phyloP scores from a whole-genome alignment of 345 rosid genomes.

The Anacardium occidentale region DNA sequence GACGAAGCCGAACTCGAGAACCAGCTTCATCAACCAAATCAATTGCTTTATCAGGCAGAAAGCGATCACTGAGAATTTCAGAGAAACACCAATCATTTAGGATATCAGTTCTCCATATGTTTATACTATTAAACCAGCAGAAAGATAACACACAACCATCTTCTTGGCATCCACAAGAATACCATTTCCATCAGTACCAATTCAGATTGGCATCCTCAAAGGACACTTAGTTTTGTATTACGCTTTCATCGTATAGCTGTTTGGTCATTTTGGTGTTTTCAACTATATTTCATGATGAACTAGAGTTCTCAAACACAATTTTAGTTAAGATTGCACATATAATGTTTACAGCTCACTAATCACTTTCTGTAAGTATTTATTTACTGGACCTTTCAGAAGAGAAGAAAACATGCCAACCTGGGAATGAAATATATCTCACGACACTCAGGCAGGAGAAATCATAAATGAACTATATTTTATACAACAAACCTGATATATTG shows the following conservation, averaged over 20 bases:
- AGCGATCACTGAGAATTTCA: conserved; percentile 67
- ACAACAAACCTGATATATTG: conserved; percentile 82
- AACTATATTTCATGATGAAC: background rate
- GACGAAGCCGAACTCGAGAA: conserved; percentile 94
- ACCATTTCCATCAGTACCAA: background rate
- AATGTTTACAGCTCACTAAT: too few species aligned
- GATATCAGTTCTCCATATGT: background rate
- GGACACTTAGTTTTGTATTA: background rate
- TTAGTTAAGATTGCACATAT: too few species aligned
- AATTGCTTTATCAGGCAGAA: conserved; percentile 97
- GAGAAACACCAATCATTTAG: background rate
- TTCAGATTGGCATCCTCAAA: background rate
- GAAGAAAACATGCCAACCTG: background rate
- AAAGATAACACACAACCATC: background rate
- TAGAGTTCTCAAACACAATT: background rate
- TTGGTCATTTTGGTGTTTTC: background rate
- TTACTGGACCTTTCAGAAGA: background rate
- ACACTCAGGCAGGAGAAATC: background rate
- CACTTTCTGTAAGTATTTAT: too few species aligned
- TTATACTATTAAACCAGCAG: background rate
- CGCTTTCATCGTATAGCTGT: background rate
- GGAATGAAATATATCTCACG: background rate
- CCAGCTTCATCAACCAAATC: conserved; percentile 99
- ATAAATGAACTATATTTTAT: background rate
- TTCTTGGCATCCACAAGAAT: background rate